Evolutionary conservation across 2,329 filamentous ascomycete genomes (phyloP), one percentile per base, ranked within the genome.

Genomic region (Stagonosporopsis chrysanthemi): DNA sequence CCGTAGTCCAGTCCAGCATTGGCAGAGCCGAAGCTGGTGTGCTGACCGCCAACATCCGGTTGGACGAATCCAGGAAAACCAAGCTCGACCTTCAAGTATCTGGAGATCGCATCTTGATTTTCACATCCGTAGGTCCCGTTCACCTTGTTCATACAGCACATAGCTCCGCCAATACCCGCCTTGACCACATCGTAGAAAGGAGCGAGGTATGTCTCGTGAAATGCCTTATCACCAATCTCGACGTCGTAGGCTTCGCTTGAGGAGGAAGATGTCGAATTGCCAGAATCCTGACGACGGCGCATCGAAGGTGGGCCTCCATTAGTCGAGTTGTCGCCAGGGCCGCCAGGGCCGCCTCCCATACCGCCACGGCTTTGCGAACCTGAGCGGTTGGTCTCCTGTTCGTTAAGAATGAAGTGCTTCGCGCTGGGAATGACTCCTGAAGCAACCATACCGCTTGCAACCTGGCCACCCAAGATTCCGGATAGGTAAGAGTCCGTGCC

Each of bases 181-280:
- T 73, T 78, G 4, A 88, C 72, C 0, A 82, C 81, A 54, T 88
- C 83, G 63, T 85, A 81, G 56, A 88, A 89, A 0, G 86, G 86
- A 80, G 84, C 88, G 1, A 86, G 78, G 49, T 89, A 89, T 15
- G 84, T 78, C 69, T 89, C 86, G 60, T 88, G 85, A 31, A 88
- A 76, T 0, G 86, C 85, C 59, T 82, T 82, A 68, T 89, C 87
- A 55, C 88, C 86, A 3, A 87, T 77, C 61, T 87, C 87, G 36
- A 42, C 46, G 35, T 44, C 52, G 43, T 57, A 57, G 15, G 54
- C 48, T 15, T 41, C 35, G 84, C 80, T 73, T 52, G 73, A 23
- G 29, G 56, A 22, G 2, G 41, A 58, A 40, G 71, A 66, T 52
- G 66, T 58, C 4, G 52, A 50, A 57, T 83, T 58, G 86, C 84